These are phyloP conservation scores for Penicillium longicatenatum DNA, from an alignment of 495 filamentous ascomycete genomes.

Conservation along the genomic window DNA sequence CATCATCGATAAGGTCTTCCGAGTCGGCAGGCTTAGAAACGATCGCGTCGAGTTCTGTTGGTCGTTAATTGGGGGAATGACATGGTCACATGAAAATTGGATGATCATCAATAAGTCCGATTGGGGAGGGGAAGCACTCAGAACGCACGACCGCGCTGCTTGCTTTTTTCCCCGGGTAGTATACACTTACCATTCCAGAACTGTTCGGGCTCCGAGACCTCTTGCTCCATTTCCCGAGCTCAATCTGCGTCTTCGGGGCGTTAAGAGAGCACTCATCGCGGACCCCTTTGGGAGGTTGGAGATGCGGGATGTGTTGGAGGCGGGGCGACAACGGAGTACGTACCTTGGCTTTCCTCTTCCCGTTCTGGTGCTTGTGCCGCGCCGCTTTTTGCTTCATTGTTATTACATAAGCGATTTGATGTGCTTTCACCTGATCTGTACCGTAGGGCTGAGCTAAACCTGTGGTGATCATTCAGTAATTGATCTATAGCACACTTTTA, in stretches of 20 bases:
- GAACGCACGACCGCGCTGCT: background rate
- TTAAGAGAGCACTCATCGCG: constrained; percentile 46
- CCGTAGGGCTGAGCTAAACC: too few relatives aligned
- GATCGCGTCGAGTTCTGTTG: constrained; percentile 77
- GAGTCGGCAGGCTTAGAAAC: constrained; percentile 70
- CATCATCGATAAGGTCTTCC: constrained; percentile 82
- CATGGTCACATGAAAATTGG: constrained; percentile 6
- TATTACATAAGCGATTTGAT: background rate
- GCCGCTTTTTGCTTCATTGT: background rate
- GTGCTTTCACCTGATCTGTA: too few relatives aligned
- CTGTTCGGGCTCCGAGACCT: constrained; percentile 80
- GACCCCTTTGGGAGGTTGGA: constrained; percentile 28
- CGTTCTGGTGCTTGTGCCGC: background rate
- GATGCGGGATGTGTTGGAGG: constrained; percentile 31
- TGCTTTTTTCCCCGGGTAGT: constrained; percentile 3
- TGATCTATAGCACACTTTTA: too few relatives aligned
- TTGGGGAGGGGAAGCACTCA: background rate
- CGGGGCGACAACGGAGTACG: constrained; percentile 15
- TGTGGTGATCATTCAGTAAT: too few relatives aligned
- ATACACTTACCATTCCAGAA: constrained; percentile 81
- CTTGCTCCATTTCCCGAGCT: constrained; percentile 54
- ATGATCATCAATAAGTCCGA: constrained; percentile 11
- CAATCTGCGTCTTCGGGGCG: constrained; percentile 39
- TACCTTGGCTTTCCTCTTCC: background rate
- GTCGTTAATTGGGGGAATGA: constrained; percentile 10